These are phyloP conservation scores for Nidularia sp. DNA, from an alignment of 768 basidiomycete genomes.

Conservation along the genomic window DNA sequence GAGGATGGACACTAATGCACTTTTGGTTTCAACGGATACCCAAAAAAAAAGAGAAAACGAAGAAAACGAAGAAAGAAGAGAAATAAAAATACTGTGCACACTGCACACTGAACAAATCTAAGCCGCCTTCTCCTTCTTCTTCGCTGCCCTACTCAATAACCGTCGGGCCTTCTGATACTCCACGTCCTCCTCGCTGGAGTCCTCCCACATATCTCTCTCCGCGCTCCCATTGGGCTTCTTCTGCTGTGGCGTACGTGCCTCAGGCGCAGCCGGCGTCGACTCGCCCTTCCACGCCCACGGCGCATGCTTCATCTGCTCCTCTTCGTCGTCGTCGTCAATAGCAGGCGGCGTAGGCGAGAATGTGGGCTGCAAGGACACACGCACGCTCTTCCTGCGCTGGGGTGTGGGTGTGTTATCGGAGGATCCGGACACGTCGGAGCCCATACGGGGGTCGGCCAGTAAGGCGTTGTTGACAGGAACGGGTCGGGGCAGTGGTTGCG, in stretches of 20 bases:
- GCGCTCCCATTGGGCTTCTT: conserved; percentile 1
- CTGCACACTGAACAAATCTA: background rate
- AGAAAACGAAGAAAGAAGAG: background rate
- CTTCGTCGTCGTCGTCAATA: conserved; percentile 44
- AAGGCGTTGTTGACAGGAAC: background rate
- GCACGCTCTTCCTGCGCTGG: conserved; percentile 63
- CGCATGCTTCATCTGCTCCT: conserved; percentile 18
- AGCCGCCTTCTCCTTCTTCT: conserved; percentile 25
- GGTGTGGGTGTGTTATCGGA: conserved; percentile 5
- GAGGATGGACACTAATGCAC: too few relatives aligned
- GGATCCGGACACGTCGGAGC: background rate
- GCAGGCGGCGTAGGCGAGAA: conserved; percentile 72
- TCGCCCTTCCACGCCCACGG: conserved; percentile 13
- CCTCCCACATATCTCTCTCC: conserved; percentile 19
- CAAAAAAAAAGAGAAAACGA: too few relatives aligned
- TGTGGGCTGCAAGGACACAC: conserved; percentile 73
- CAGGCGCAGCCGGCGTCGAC: background rate
- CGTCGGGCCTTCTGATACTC: conserved; percentile 57
- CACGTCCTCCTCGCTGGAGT: conserved; percentile 75
- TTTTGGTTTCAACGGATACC: too few relatives aligned
- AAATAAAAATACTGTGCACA: background rate
- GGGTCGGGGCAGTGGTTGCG: background rate
- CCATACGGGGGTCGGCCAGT: background rate
- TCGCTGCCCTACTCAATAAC: conserved; percentile 43
- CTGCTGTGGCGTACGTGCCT: background rate